Evolutionary conservation across 2,329 filamentous ascomycete species (phyloP).

Genomic region (Cladosporium sp.): DNA sequence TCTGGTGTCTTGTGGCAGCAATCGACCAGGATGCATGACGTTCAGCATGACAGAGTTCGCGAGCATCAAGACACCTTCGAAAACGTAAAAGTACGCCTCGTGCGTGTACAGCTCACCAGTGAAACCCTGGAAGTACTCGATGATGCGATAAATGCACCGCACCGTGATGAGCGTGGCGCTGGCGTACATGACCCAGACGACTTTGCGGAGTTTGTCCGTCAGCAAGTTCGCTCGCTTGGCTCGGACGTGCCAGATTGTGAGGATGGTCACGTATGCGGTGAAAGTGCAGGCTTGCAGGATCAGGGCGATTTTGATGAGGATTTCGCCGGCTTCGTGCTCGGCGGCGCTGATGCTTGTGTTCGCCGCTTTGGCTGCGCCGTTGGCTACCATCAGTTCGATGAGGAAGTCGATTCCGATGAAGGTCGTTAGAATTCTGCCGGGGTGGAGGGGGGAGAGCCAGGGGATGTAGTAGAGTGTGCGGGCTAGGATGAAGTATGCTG

Average conservation of each 20-base stretch:
- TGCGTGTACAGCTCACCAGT: slow-evolving; percentile 29
- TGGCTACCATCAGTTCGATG: slow-evolving; percentile 49
- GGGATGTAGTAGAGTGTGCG: slow-evolving; percentile 59
- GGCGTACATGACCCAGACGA: slow-evolving; percentile 45
- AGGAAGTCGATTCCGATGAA: slow-evolving; percentile 50
- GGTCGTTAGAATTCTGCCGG: slow-evolving; percentile 54
- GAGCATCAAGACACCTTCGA: slow-evolving; percentile 50
- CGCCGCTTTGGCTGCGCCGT: slow-evolving; percentile 45
- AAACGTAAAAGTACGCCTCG: slow-evolving; percentile 52
- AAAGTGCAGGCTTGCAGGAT: slow-evolving; percentile 49
- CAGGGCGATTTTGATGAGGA: slow-evolving; percentile 46
- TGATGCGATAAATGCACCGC: slow-evolving; percentile 49
- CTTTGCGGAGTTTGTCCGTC: slow-evolving; percentile 38
- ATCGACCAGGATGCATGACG: slow-evolving; percentile 47
- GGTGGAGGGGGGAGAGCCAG: slow-evolving; percentile 54
- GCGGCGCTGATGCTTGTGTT: slow-evolving; percentile 34
- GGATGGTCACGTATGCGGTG: slow-evolving; percentile 44
- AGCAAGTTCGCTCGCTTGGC: slow-evolving; percentile 37
- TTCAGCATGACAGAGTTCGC: slow-evolving; percentile 48
- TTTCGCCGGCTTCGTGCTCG: slow-evolving; percentile 37
- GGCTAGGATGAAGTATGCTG: slow-evolving; percentile 59
- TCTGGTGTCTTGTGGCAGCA: slow-evolving; percentile 46
- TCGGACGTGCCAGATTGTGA: slow-evolving; percentile 39
- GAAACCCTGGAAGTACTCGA: slow-evolving; percentile 41
- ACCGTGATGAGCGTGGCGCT: slow-evolving; percentile 45